Evolutionary conservation across 192 early-diverging fungal genomes (phyloP), one percentile per base, ranked within the genome.

Genomic region (Coemansia sp.): DNA sequence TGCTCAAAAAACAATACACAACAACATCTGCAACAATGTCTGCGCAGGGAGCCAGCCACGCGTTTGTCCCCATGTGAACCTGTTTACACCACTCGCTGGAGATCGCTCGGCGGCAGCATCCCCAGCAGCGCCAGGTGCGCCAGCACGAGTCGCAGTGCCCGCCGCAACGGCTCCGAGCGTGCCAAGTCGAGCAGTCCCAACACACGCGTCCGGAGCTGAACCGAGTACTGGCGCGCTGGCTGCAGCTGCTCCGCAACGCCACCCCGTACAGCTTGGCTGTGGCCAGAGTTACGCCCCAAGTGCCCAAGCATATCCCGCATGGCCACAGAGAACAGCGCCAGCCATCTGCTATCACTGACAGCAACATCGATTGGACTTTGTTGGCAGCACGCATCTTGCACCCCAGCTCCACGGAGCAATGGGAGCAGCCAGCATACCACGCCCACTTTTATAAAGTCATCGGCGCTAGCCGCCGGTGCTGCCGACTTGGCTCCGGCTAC

Each of bases 391-490:
- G 19, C 30, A 15, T 18, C 15, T 21, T 50, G 45, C 5, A 27
- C 21, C 18, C 31, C 23, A 8, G 38, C 31, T 22, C 68, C 68
- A 0, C 56, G 59, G 14, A 70, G 61, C 45, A 64, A 19, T 11
- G 68, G 68, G 47, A 70, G 47, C 17, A 64, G 38, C 68, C 68
- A 70, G 30, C 29, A 30, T 14, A 45, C 47, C 8, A 58, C 13
- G 5, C 34, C 57, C 8, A 46, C 41, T n/a, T 3, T 8, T 18
- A 63, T 15, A 2, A 50, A 4, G 7, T 19, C 32, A 33, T 60
- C 52, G 30, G 35, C 38, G 29, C 8, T 11, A n/a, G 8, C 41
- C 23, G 48, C 48, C 48, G 26, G 30, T 30, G 45, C 27, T 25
- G 45, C 18, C 25, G 25, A 32, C 47, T 19, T 36, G 25, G 32